These are phyloP conservation scores for Chenopodium album DNA, from an alignment of 148 eudicot species.

Conservation along the genomic window DNA sequence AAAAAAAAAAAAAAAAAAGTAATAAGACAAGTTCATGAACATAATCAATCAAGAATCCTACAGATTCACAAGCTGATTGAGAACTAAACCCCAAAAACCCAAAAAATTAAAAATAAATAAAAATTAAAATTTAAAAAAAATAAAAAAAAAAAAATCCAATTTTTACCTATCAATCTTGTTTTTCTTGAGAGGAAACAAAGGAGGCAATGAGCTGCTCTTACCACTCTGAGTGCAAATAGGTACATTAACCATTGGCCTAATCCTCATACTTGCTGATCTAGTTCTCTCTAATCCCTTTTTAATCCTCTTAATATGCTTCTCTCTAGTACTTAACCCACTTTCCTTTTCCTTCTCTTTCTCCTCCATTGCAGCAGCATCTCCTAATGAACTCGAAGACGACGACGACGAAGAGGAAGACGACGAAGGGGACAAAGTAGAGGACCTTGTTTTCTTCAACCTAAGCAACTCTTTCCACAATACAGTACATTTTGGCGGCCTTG, in stretches of 20 bases:
- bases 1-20: background rate
- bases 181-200: slow-evolving; percentile 59
- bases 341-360: slow-evolving; percentile 53
- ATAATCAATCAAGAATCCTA: slow-evolving; percentile 24
- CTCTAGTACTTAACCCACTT: slow-evolving; percentile 31
- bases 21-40: slow-evolving; percentile 18
- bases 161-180: slow-evolving; percentile 46
- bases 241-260: slow-evolving; percentile 84
- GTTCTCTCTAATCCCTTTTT: slow-evolving; percentile 85
- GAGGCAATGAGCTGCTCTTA: slow-evolving; percentile 47
- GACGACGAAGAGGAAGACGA: slow-evolving; percentile 61
- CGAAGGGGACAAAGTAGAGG: slow-evolving; percentile 55
- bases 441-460: slow-evolving; percentile 55
- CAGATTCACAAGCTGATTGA: slow-evolving; percentile 23
- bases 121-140: background rate
- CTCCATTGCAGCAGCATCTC: slow-evolving; percentile 49
- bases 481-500: slow-evolving; percentile 89
- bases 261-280: slow-evolving; percentile 63
- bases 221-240: slow-evolving; percentile 62
- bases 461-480: slow-evolving; percentile 92
- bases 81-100: background rate
- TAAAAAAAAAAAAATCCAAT: background rate
- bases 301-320: slow-evolving; percentile 54
- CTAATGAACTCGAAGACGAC: slow-evolving; percentile 50
- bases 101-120: background rate